phyloP scores from a whole-genome alignment of 495 filamentous ascomycete species.

The Lasiosphaeriaceae sp. region DNA sequence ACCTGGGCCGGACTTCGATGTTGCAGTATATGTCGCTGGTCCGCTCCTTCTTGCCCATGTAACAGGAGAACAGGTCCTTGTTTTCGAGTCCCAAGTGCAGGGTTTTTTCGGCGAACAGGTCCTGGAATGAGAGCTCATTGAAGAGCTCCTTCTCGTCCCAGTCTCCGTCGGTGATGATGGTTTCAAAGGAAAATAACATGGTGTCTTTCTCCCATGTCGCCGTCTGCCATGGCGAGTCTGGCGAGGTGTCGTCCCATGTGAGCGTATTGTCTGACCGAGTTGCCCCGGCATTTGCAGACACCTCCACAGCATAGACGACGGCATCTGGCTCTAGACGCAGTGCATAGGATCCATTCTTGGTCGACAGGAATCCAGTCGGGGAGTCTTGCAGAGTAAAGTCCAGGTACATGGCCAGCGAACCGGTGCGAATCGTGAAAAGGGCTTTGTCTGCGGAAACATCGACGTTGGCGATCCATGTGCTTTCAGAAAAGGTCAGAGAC shows the following conservation, averaged over 20 bases:
- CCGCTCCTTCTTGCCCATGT: neutral
- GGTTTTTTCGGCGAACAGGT: neutral
- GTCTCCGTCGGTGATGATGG: neutral
- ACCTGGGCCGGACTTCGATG: neutral
- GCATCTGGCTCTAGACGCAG: neutral
- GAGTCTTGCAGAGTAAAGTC: neutral
- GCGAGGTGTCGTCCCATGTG: neutral
- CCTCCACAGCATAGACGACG: neutral
- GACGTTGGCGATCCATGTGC: neutral
- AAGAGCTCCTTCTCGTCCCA: neutral
- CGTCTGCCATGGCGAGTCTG: neutral
- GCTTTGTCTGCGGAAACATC: neutral
- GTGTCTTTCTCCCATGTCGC: neutral
- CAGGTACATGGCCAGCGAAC: neutral
- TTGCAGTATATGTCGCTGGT: neutral
- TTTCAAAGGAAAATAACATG: neutral
- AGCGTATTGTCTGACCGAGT: neutral
- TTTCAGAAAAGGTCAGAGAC: neutral
- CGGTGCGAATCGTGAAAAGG: neutral
- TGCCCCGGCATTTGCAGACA: neutral
- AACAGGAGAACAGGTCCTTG: neutral
- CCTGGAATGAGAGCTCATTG: neutral
- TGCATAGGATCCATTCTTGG: neutral
- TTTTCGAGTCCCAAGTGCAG: neutral
- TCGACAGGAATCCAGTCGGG: neutral